Conservation (phyloP, 176 grass and related monocot genomes). For the Oryza longistaminata region DNA sequence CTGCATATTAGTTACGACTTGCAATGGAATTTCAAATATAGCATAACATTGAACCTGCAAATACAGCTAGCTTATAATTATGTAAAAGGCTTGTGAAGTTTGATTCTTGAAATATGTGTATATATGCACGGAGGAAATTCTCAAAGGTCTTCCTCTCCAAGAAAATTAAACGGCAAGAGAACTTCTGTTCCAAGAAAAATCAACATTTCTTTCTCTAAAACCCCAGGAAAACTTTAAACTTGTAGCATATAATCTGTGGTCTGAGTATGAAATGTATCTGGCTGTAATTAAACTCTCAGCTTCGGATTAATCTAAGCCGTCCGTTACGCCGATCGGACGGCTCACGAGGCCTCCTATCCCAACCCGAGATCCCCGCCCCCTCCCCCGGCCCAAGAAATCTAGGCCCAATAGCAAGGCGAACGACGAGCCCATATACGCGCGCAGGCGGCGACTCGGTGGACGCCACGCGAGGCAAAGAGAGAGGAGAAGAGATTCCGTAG, state of each 20-base stretch:
- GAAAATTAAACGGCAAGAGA: not conserved
- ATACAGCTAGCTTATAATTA: not conserved
- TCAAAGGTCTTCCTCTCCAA: not conserved
- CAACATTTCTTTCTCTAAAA: not conserved
- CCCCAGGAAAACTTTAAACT: not conserved
- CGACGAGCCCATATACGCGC: constrained; percentile 34
- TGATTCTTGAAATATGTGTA: not conserved
- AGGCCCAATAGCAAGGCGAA: not conserved
- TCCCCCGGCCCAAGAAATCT: not conserved
- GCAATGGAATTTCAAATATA: no score
- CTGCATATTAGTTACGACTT: no score
- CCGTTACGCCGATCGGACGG: constrained; percentile 1
- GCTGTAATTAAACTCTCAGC: not conserved
- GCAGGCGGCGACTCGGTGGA: not conserved
- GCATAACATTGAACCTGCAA: not conserved
- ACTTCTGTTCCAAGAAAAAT: not conserved
- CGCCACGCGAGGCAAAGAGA: not conserved
- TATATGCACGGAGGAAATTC: not conserved
- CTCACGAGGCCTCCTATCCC: not conserved
- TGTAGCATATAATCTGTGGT: not conserved
- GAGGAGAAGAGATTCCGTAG: not conserved
- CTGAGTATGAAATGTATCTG: not conserved
- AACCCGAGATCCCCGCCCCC: not conserved
- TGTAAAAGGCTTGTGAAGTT: not conserved
- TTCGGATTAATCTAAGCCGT: not conserved